phyloP scores from a whole-genome alignment of 495 filamentous ascomycete species.

The Amorphotheca resinae region DNA sequence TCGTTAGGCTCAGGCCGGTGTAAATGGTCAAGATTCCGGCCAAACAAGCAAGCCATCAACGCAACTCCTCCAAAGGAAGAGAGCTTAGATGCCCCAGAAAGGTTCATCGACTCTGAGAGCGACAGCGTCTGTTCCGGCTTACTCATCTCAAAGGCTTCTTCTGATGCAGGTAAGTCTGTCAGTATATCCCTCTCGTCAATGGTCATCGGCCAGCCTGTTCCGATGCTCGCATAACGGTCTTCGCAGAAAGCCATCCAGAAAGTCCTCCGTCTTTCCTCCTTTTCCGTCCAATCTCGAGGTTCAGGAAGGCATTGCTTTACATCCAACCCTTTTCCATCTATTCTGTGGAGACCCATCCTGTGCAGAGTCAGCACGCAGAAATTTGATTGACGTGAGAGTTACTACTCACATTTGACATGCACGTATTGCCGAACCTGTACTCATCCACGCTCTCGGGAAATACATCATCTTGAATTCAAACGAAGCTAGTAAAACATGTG shows the following conservation, averaged over 20 bases:
- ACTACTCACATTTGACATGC: conserved; percentile 56
- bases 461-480: conserved; percentile 98
- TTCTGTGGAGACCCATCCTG: conserved; percentile 74
- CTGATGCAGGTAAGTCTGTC: conserved; percentile 72
- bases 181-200: conserved; percentile 87
- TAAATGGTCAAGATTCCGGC: conserved; percentile 85
- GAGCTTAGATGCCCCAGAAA: conserved; percentile 55
- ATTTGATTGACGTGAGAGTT: conserved; percentile 12
- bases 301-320: conserved; percentile 84
- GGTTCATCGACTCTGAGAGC: conserved; percentile 58
- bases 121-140: conserved; percentile 56
- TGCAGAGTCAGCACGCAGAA: conserved; percentile 6
- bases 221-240: conserved; percentile 91
- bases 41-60: conserved; percentile 79
- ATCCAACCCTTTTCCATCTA: conserved; percentile 78
- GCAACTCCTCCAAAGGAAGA: conserved; percentile 73
- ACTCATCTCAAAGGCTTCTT: conserved; percentile 78
- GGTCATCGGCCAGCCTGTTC: conserved; percentile 93
- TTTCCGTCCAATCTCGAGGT: conserved; percentile 84
- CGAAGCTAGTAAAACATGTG: conserved; percentile 62
- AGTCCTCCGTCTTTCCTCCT: conserved; percentile 78
- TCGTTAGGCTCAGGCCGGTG: conserved; percentile 81
- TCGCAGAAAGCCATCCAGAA: conserved; percentile 91
- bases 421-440: conserved; percentile 63
- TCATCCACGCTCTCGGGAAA: conserved; percentile 94